A percentile compares a stretch with the other conserved stretches of the same genome.
Evolutionary conservation across 129 eudicot species (phyloP).

Genomic region (Oenanthe sinensis): DNA sequence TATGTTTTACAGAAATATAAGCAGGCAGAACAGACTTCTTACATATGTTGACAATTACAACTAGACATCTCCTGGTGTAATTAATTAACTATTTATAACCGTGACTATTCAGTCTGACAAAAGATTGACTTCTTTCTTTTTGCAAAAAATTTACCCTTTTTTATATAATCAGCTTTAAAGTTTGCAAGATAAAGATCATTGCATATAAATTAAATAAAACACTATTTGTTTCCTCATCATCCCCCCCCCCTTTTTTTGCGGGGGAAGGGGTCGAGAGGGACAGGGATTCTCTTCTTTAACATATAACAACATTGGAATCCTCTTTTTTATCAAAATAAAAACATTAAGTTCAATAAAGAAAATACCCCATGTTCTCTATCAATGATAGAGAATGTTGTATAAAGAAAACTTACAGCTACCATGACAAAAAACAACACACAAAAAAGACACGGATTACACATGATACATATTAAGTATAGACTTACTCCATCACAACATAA

Average conservation of each 20-base stretch:
- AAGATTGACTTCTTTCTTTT: not conserved
- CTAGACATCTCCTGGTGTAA: not conserved
- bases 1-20: not conserved
- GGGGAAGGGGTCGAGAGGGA: not conserved
- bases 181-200: not conserved
- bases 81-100: not conserved
- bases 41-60: not conserved
- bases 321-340: not conserved
- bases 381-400: not conserved
- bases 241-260: not conserved
- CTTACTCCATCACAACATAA: slow-evolving; percentile 97
- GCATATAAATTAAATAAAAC: not conserved
- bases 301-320: not conserved
- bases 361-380: not conserved
- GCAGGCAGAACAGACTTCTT: not conserved
- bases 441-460: not conserved
- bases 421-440: not conserved
- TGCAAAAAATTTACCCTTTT: not conserved
- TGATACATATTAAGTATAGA: not conserved
- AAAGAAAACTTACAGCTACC: not conserved
- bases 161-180: not conserved
- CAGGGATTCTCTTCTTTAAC: not conserved
- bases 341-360: not conserved
- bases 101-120: not conserved
- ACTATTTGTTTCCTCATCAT: not conserved